Base-by-base conservation (phyloP, 139 green algal genomes). In the Micractinium conductrix region DNA sequence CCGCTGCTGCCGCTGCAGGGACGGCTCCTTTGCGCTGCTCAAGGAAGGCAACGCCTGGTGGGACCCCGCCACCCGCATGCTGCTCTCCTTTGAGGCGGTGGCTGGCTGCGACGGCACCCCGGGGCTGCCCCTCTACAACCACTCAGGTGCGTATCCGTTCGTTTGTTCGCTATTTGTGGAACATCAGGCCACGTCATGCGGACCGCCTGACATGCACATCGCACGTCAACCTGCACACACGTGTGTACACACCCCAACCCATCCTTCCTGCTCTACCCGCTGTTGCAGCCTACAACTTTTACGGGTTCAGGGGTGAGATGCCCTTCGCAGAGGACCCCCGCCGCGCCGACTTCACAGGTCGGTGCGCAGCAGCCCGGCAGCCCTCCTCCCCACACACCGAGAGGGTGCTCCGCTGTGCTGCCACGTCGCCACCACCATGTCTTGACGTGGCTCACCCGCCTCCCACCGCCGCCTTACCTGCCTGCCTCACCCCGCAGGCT, bases 11-110 rank as follows among this genome's bases (percentile, higher is more conserved):
- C 63, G 0, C 42, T 48, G 68, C 80, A 86, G 74, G 75, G 37
- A 65, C 21, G 76, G 58, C 55, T 30, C 43, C 10, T 89, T 86
- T 79, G 21, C 85, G 3, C 69, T 86, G 38, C 53, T 89, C 4
- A 86, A 86, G 68, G 79, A 83, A 9, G 85, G 85, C n/a, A 55
- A 21, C n/a, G 42, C 69, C 42, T 89, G 85, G 85, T 71, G 83
- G 16, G 79, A 89, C 58, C 24, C 85, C 21, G 40, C 78, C 74
- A 60, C 55, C n/a, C 14, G 79, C 33, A 69, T 89, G 76, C 78
- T 89, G 68, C 81, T 89, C 22, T 71, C 71, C 1, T 75, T 89
- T 24, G 74, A 87, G 48, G 26, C 58, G 19, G 28, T 83, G 7
- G 74, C 62, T 16, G 40, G 50, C 28, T 83, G 83, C 74, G 30